Percentiles rank a stretch among this genome's conserved stretches.
Conservation (phyloP, 2,329 filamentous ascomycete genomes). For the Anthostomella pinea region DNA sequence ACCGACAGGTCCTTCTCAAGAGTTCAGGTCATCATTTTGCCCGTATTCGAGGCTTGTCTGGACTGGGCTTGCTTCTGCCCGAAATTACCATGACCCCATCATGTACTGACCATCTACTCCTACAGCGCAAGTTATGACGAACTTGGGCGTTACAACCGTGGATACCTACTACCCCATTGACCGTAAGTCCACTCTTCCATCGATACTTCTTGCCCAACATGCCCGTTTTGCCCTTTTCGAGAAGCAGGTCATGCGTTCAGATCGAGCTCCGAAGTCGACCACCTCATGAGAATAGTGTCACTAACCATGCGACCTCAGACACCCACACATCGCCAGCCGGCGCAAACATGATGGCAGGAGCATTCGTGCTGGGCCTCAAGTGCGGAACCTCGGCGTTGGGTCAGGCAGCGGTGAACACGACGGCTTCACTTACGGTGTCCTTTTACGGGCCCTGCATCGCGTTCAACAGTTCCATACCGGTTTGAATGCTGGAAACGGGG, state of each 20-base stretch:
- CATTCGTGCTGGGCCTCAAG: slow-evolving; percentile 55
- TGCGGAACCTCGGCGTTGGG: slow-evolving; percentile 45
- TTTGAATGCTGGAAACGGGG: slow-evolving; percentile 7
- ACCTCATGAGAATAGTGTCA: neutral
- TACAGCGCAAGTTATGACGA: slow-evolving; percentile 53
- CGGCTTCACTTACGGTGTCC: slow-evolving; percentile 28
- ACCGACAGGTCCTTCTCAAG: too few relatives aligned
- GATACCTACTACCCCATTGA: slow-evolving; percentile 56
- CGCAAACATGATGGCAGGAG: slow-evolving; percentile 53
- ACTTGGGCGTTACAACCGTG: slow-evolving; percentile 47
- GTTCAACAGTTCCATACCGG: slow-evolving; percentile 26
- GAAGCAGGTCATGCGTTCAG: too few relatives aligned
- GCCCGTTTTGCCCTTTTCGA: too few relatives aligned
- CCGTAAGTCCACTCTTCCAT: slow-evolving; percentile 23
- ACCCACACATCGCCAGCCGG: slow-evolving; percentile 58
- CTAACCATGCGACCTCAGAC: slow-evolving; percentile 27
- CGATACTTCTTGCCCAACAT: neutral
- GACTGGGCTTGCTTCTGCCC: too few relatives aligned
- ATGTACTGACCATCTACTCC: too few relatives aligned
- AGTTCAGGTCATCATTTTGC: too few relatives aligned
- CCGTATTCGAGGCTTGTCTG: too few relatives aligned
- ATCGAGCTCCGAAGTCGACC: too few relatives aligned
- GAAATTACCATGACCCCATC: too few relatives aligned
- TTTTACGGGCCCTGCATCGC: slow-evolving; percentile 31
- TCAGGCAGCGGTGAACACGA: slow-evolving; percentile 30